phyloP scores from a whole-genome alignment of 2,329 filamentous ascomycete species.

The Huntiella savannae region DNA sequence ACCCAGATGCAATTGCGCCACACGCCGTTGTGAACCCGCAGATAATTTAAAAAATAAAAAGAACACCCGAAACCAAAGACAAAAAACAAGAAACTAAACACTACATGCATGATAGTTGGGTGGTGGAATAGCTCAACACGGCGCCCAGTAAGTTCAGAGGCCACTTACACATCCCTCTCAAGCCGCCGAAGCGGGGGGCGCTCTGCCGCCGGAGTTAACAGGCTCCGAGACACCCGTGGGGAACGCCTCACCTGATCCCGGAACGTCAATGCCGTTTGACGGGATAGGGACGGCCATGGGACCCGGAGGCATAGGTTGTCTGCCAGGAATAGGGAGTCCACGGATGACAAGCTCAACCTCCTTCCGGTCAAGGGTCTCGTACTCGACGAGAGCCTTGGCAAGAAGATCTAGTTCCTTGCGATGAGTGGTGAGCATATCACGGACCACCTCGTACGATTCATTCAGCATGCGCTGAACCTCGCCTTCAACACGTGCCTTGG shows the following conservation, averaged over 20 bases:
- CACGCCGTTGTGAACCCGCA: conserved; percentile 4
- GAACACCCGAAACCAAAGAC: conserved; percentile 1
- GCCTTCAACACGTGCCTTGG: conserved; percentile 66
- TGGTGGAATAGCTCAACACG: background rate
- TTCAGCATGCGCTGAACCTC: conserved; percentile 76
- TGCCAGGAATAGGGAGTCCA: conserved; percentile 61
- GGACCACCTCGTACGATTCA: conserved; percentile 59
- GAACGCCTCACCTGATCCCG: conserved; percentile 10
- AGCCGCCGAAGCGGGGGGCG: conserved; percentile 7
- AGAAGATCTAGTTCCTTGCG: conserved; percentile 73
- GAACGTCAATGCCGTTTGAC: conserved; percentile 6
- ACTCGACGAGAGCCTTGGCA: conserved; percentile 77
- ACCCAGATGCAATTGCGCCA: conserved; percentile 1
- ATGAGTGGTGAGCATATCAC: conserved; percentile 50
- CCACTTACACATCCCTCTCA: conserved; percentile 2
- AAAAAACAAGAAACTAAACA: conserved; percentile 2
- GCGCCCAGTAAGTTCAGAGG: background rate
- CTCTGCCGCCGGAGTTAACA: conserved; percentile 5
- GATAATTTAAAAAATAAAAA: background rate
- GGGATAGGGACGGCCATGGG: conserved; percentile 34
- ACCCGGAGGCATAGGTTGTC: conserved; percentile 29
- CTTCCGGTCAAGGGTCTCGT: conserved; percentile 74
- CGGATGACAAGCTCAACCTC: conserved; percentile 82
- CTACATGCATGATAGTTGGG: background rate
- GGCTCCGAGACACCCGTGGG: conserved; percentile 4